These are phyloP conservation scores for Panicum virgatum DNA, from an alignment of 202 grass and related monocot species.

Conservation along the genomic window DNA sequence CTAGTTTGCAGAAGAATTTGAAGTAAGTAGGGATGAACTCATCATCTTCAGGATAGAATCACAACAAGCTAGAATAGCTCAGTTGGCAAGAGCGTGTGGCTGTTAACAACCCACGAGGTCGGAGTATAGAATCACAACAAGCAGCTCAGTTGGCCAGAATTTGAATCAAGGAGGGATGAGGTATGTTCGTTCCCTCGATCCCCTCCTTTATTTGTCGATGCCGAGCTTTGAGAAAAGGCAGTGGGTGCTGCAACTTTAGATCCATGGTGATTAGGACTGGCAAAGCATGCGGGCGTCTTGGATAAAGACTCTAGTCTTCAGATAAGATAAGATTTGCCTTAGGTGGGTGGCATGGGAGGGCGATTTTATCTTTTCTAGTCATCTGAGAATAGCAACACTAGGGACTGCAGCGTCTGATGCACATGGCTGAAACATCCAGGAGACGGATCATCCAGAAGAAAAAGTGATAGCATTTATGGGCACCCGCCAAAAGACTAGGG, in stretches of 20 bases:
- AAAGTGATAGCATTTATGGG: background rate
- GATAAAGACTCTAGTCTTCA: conserved; percentile 40
- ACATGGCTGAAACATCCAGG: conserved; percentile 6
- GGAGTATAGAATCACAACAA: no score
- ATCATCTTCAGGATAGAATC: background rate
- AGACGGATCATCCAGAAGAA: background rate
- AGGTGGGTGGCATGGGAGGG: conserved; percentile 28
- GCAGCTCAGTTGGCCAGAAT: no score
- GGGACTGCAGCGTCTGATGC: background rate
- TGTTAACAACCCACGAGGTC: no score
- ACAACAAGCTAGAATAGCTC: no score
- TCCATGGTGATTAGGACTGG: conserved; percentile 27
- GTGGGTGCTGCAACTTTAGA: conserved; percentile 27
- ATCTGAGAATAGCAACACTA: conserved; percentile 4
- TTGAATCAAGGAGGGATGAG: no score
- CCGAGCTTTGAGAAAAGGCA: conserved; percentile 26
- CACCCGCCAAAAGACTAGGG: background rate
- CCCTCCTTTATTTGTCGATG: no score
- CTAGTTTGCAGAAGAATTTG: no score
- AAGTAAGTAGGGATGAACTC: background rate
- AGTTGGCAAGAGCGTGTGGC: no score
- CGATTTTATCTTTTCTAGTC: conserved; percentile 6
- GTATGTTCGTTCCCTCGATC: no score
- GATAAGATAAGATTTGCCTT: conserved; percentile 54
- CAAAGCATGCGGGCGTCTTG: conserved; percentile 13